phyloP scores from a whole-genome alignment of 2,329 filamentous ascomycete genomes.

The Colletotrichum tabaci region DNA sequence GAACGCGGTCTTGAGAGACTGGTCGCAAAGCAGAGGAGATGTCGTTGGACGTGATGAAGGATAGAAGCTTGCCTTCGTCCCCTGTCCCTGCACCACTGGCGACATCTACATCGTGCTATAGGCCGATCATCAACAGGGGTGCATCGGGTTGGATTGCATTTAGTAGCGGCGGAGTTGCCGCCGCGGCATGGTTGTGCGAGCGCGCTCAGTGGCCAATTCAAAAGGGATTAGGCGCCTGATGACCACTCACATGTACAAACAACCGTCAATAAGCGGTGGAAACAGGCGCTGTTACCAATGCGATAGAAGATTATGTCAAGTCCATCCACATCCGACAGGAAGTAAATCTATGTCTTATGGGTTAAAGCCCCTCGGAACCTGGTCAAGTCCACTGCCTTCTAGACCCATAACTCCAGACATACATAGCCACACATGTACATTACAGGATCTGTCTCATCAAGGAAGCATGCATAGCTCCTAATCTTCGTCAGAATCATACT shows the following conservation, averaged over 20 bases:
- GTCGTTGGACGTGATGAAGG: neutral
- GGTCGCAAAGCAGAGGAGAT: slow-evolving; percentile 51
- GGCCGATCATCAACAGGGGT: slow-evolving; percentile 22
- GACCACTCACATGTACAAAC: slow-evolving; percentile 39
- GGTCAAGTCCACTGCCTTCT: slow-evolving; percentile 19
- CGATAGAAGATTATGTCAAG: neutral
- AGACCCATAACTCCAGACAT: slow-evolving; percentile 33
- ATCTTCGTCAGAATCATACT: slow-evolving; percentile 56
- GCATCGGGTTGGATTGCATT: neutral
- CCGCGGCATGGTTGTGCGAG: slow-evolving; percentile 56
- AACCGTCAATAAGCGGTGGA: slow-evolving; percentile 49
- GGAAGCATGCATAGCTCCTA: slow-evolving; percentile 15
- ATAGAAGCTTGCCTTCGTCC: slow-evolving; percentile 3
- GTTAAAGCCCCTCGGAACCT: neutral
- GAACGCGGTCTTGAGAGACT: neutral
- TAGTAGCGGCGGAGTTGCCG: slow-evolving; percentile 60
- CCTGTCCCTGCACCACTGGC: slow-evolving; percentile 9
- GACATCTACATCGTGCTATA: neutral
- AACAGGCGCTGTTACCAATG: neutral
- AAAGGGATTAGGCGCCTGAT: slow-evolving; percentile 48
- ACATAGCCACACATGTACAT: slow-evolving; percentile 30
- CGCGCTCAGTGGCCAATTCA: slow-evolving; percentile 54
- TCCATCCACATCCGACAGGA: neutral
- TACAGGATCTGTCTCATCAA: slow-evolving; percentile 33
- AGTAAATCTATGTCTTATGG: slow-evolving; percentile 7